Evolutionary conservation across 2,329 filamentous ascomycete species (phyloP).

Genomic region (Aureobasidium sp.): DNA sequence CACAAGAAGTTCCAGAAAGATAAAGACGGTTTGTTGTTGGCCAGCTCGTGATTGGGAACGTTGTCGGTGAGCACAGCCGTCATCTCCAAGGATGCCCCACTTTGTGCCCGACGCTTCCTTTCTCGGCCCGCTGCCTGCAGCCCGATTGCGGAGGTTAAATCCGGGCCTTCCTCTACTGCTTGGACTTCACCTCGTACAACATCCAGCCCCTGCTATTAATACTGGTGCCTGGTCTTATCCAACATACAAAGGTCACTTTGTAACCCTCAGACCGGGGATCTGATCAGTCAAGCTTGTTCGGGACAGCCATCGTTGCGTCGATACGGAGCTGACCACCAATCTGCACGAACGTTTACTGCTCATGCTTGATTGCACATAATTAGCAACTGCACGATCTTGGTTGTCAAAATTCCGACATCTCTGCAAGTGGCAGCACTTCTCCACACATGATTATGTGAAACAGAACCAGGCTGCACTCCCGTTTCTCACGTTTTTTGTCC

Average conservation of each 20-base stretch:
- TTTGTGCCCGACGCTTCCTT: background rate
- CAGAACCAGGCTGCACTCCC: background rate
- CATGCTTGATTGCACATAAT: background rate
- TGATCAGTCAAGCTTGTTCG: background rate
- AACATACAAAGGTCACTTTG: background rate
- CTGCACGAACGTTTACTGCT: background rate
- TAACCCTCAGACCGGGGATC: background rate
- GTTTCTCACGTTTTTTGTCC: background rate
- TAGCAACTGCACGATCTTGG: background rate
- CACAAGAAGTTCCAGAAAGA: background rate
- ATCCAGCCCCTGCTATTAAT: constrained; percentile 1
- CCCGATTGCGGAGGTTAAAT: constrained; percentile 9
- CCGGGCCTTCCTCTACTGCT: background rate
- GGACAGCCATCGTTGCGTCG: background rate
- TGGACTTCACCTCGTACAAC: background rate
- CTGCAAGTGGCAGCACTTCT: background rate
- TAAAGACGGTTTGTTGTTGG: constrained; percentile 5
- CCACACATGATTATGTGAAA: background rate
- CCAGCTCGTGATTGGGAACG: constrained; percentile 2
- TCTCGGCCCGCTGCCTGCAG: background rate
- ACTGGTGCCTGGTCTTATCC: background rate
- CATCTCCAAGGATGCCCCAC: constrained; percentile 7
- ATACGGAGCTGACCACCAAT: background rate
- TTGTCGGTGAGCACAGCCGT: constrained; percentile 9
- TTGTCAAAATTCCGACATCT: background rate